These are phyloP conservation scores for Citrus sp. DNA, from an alignment of 345 rosid species.

Conservation along the genomic window DNA sequence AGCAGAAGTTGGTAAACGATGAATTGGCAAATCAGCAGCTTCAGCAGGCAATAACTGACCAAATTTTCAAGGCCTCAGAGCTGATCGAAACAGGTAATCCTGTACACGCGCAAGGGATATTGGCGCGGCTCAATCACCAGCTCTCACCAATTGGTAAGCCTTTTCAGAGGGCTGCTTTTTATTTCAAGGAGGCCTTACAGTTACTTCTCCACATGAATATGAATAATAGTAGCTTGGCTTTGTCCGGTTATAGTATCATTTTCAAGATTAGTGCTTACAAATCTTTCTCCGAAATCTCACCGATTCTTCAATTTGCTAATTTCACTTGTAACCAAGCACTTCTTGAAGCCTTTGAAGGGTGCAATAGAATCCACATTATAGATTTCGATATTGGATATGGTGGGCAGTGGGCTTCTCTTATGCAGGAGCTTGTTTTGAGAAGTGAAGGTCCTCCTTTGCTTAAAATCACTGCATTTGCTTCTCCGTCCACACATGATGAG, in stretches of 20 bases:
- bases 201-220: slow-evolving; percentile 40
- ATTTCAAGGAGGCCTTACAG: slow-evolving; percentile 73
- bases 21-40: slow-evolving; percentile 60
- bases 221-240: slow-evolving; percentile 13
- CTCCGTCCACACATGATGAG: slow-evolving; percentile 50
- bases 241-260: slow-evolving; percentile 49
- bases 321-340: slow-evolving; percentile 87
- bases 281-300: slow-evolving; percentile 84
- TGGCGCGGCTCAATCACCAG: slow-evolving; percentile 99
- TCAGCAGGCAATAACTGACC: slow-evolving; percentile 67
- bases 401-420: slow-evolving; percentile 90
- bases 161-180: slow-evolving; percentile 72
- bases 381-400: slow-evolving; percentile 91
- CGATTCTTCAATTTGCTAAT: slow-evolving; percentile 76
- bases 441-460: slow-evolving; percentile 54
- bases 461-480: slow-evolving; percentile 67
- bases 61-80: slow-evolving; percentile 83
- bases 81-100: slow-evolving; percentile 73
- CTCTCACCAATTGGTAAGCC: slow-evolving; percentile 82
- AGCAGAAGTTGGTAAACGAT: slow-evolving; percentile 37
- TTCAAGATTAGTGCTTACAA: slow-evolving; percentile 81
- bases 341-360: slow-evolving; percentile 63
- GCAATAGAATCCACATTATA: slow-evolving; percentile 62
- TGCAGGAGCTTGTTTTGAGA: slow-evolving; percentile 79
- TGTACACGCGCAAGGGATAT: slow-evolving; percentile 99